Base-by-base conservation (phyloP, 1,284 basidiomycete species). In the Filobasidium uniguttulatum region DNA sequence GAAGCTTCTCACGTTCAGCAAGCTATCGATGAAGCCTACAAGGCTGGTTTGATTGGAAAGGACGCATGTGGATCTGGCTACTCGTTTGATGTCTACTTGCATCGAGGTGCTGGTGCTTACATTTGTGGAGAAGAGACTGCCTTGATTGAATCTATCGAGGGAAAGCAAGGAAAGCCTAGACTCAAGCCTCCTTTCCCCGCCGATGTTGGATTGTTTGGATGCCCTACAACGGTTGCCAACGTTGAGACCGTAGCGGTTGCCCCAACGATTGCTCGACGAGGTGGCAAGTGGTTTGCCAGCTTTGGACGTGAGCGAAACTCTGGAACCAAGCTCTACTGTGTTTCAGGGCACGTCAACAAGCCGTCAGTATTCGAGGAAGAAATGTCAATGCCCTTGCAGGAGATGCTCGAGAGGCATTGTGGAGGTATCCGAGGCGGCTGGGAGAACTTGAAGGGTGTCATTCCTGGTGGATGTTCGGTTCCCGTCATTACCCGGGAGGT, bases 111-210 rank as follows among this genome's bases (percentile, higher is more conserved):
- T 9, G 93, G 93, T 54, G 93, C 93, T 29, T 97, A 97, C 73
- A 94, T 98, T 57, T 98, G 93, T 66, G 93, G 93, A 38, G 93
- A 98, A 73, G 94, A 97, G 73, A 98, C 94, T 0, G 93, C 93
- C 1, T 75, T 97, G 28, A 97, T 98, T 65, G 91, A 98, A 74
- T 87, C 83, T 57, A 71, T 98, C 53, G 94, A 98, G 72, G 75
- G 93, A 35, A 98, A 97, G 72, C 93, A 97, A 72, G 93, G 93
- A 38, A 97, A 97, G 71, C 93, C 93, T 3, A 79, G 93, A 57
- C 76, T 98, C 61, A 98, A 98, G 76, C 93, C 93, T n/a, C 94
- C 93, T 38, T 98, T 97, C 81, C 93, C 93, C 14, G 93, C 93
- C 55, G 91, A 97, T 59, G 91, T 97, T 44, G 91, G 91, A 53